Evolutionary conservation across 176 grass and related monocot species (phyloP).

Genomic region (Aegilops umbellulata): DNA sequence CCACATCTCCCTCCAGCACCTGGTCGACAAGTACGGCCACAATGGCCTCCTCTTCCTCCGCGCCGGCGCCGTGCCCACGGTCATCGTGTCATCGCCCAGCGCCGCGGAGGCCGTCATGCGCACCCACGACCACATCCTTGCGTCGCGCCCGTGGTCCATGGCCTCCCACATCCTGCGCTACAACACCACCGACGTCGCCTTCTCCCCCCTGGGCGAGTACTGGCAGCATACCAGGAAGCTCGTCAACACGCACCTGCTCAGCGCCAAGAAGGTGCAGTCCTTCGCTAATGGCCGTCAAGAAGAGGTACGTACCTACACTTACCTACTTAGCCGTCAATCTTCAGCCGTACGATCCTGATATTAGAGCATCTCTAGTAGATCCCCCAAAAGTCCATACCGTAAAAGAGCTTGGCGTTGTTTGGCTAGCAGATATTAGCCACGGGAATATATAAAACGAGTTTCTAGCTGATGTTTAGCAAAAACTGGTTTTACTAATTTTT

Average conservation of each 20-base stretch:
- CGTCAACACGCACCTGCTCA: not conserved
- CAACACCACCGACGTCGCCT: not conserved
- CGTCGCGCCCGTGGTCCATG: conserved; percentile 1
- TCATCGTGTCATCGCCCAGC: not conserved
- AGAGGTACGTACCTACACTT: not conserved
- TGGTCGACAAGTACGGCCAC: not conserved
- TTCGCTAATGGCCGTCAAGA: not conserved
- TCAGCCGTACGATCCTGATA: too few relatives aligned
- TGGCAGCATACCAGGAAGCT: conserved; percentile 4
- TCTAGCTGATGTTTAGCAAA: too few relatives aligned
- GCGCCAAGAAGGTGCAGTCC: conserved; percentile 4
- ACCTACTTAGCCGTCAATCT: too few relatives aligned
- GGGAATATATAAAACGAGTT: too few relatives aligned
- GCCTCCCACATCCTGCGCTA: not conserved
- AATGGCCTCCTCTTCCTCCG: conserved; percentile 2
- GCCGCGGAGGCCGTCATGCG: not conserved
- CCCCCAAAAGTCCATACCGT: too few relatives aligned
- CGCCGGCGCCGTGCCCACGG: not conserved
- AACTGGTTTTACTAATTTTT: too few relatives aligned
- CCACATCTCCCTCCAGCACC: not conserved
- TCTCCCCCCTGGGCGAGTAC: not conserved
- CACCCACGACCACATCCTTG: not conserved
- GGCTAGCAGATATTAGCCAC: too few relatives aligned
- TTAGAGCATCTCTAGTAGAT: too few relatives aligned
- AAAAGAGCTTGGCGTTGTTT: too few relatives aligned